A percentile compares a stretch with the other conserved stretches of the same genome.
phyloP scores from a whole-genome alignment of 163 green algal genomes.

The Prototheca stagnorum region DNA sequence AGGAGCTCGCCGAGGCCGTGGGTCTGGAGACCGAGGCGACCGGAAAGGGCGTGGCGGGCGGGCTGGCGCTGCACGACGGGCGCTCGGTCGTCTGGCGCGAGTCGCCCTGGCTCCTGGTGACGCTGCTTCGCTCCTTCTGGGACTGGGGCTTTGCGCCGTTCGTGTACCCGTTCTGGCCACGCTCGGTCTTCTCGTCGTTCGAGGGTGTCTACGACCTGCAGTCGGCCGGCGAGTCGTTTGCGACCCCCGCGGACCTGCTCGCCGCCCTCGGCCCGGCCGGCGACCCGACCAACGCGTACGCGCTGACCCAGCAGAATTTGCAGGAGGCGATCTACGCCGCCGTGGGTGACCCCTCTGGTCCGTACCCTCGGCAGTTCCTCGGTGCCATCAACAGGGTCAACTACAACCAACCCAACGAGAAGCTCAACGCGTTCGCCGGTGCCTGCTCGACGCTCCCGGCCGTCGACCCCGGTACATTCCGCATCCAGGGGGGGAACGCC shows the following conservation, averaged over 20 bases:
- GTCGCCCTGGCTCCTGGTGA: not conserved
- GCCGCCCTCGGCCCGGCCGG: too few relatives aligned
- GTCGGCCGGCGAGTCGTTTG: not conserved
- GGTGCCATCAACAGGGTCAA: not conserved
- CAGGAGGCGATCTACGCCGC: too few relatives aligned
- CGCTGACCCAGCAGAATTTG: too few relatives aligned
- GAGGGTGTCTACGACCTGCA: not conserved
- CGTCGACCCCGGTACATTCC: not conserved
- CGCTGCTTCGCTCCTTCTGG: not conserved
- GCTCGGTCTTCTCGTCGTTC: not conserved
- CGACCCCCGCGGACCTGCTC: not conserved
- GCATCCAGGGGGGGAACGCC: not conserved
- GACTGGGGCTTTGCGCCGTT: not conserved
- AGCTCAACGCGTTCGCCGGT: not conserved
- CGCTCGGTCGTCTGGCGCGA: not conserved
- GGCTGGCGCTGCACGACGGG: not conserved
- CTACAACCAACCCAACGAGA: not conserved
- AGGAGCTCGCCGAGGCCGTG: not conserved
- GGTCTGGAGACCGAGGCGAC: not conserved
- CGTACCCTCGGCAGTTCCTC: not conserved
- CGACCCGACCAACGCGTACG: too few relatives aligned
- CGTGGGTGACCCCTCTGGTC: too few relatives aligned
- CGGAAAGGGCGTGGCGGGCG: not conserved
- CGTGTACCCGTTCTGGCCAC: not conserved
- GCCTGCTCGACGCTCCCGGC: not conserved